Percentiles rank a stretch among this genome's conserved stretches.
Conservation (phyloP, 768 basidiomycete genomes). For the Auriscalpium microsporum region DNA sequence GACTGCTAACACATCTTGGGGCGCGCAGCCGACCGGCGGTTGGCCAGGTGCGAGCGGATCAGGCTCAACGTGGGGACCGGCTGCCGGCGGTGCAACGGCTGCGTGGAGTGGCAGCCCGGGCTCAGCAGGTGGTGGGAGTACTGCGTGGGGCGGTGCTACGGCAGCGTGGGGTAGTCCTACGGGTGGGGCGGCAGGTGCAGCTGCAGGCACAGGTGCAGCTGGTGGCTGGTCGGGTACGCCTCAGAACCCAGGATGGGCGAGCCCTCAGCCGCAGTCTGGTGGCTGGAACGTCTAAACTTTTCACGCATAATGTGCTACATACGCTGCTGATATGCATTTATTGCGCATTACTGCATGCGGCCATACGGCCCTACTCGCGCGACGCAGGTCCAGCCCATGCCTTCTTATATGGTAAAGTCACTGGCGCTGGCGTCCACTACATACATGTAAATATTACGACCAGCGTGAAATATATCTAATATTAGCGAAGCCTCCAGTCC, state of each 20-base stretch:
- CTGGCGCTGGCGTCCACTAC: no score
- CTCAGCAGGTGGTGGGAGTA: background rate
- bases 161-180: background rate
- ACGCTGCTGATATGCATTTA: no score
- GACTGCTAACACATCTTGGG: conserved; percentile 13
- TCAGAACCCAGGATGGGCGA: conserved; percentile 24
- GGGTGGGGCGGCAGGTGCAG: background rate
- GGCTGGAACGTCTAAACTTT: conserved; percentile 24
- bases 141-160: background rate
- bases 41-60: conserved; percentile 23
- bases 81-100: conserved; percentile 23
- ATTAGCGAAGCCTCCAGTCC: background rate
- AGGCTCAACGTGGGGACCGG: conserved; percentile 27
- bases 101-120: background rate
- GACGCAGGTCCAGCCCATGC: no score
- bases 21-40: conserved; percentile 21
- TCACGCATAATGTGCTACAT: no score
- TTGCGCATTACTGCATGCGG: no score
- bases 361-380: no score
- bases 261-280: conserved; percentile 14
- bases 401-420: no score
- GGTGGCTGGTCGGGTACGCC: conserved; percentile 18
- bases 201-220: conserved; percentile 16
- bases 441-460: no score
- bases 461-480: no score